Conservation (phyloP, 805 yeast species). For the Pichia nakasei region DNA sequence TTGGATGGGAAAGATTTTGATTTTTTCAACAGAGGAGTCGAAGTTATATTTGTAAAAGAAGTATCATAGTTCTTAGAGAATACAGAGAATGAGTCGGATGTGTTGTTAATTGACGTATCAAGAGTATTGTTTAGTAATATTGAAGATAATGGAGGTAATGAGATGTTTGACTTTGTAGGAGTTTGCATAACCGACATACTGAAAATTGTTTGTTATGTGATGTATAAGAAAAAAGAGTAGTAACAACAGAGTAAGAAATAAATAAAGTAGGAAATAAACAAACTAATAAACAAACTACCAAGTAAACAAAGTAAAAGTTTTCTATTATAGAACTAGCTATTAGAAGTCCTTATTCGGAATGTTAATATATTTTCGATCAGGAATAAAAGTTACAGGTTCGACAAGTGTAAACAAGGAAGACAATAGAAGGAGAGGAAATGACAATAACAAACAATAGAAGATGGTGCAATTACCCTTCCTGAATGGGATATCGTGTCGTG, state of each 20-base stretch:
- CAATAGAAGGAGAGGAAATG: too few relatives aligned
- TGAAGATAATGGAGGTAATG: conserved; percentile 6
- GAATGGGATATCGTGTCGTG: neutral
- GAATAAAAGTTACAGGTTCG: neutral
- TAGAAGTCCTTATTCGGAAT: neutral
- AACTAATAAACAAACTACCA: neutral
- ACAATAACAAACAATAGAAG: neutral
- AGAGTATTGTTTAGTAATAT: neutral
- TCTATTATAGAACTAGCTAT: too few relatives aligned
- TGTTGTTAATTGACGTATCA: neutral
- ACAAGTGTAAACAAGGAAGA: neutral
- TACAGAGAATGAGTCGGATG: conserved; percentile 5
- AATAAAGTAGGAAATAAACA: neutral
- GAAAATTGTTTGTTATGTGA: neutral
- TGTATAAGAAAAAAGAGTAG: neutral
- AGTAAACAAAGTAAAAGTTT: too few relatives aligned
- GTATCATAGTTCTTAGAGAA: neutral
- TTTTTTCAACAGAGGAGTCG: conserved; percentile 19
- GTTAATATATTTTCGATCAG: too few relatives aligned
- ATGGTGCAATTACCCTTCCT: neutral
- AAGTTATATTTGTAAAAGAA: conserved; percentile 18
- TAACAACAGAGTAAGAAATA: neutral
- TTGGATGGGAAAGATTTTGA: conserved; percentile 13
- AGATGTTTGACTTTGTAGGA: neutral
- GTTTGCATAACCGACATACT: neutral